Evolutionary conservation across 2,329 filamentous ascomycete species (phyloP), one percentile per base, ranked within the genome.

Genomic region (Didymella arachidicola): DNA sequence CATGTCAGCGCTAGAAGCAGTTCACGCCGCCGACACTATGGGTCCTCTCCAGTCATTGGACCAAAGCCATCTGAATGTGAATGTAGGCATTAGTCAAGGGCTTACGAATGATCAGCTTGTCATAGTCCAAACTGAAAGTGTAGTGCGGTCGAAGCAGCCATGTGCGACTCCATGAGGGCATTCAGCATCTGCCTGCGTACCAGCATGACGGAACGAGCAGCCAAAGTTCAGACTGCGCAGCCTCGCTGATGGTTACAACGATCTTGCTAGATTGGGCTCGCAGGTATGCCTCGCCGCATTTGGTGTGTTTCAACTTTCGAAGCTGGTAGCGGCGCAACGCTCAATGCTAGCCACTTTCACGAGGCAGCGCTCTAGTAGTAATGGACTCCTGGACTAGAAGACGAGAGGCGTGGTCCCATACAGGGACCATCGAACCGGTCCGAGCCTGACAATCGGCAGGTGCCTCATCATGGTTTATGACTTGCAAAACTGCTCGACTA

Each of bases 381-480:
- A 54, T 52, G 34, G 27, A 18, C 22, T 49, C 30, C 18, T 50
- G 34, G 48, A 27, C 45, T 27, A n/a, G 7, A 30, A 16, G 45
- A 49, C 41, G 42, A 42, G 29, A 55, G 25, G 49, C 48, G 27
- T 51, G 41, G 44, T 41, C 59, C 41, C 51, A 27, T 25, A 39
- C 14, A 50, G 27, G 26, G 39, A 50, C 41, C 51, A 38, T 53
- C 47, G 50, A 56, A 48, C 43, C 57, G 59, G 63, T 63, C 61
- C 68, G 59, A 53, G 57, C 65, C 63, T 60, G 43, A 44, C 39
- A 57, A 52, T 57, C 51, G 55, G 64, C 52, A 53, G 58, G 57
- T 53, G 62, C 64, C 63, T 68, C 62, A 62, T 45, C 61, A 63
- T 61, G 65, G 66, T 46, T 61, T 63, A 63, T 61, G 65, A 67